phyloP scores from a whole-genome alignment of 495 filamentous ascomycete species.

The Cudoniella acicularis region DNA sequence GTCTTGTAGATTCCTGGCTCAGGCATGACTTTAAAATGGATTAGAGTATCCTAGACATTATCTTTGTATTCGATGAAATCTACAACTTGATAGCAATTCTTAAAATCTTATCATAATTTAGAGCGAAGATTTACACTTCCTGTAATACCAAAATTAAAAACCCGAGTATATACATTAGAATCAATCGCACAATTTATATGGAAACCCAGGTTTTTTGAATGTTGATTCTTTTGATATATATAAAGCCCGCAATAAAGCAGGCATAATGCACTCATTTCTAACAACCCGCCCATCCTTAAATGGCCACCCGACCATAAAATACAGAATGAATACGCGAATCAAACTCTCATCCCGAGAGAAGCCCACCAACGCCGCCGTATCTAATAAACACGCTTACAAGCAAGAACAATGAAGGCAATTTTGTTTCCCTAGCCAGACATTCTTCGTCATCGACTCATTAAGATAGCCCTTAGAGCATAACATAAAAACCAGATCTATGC shows the following conservation, averaged over 20 bases:
- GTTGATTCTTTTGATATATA: not conserved
- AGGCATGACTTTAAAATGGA: too few species aligned
- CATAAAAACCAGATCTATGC: slow-evolving; percentile 43
- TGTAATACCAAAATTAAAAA: too few species aligned
- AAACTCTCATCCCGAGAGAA: not conserved
- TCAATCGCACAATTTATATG: too few species aligned
- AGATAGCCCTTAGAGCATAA: not conserved
- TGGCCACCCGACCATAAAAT: not conserved
- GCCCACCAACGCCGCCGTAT: slow-evolving; percentile 10
- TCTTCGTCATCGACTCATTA: slow-evolving; percentile 17
- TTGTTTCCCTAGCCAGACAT: slow-evolving; percentile 13
- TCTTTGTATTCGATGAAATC: too few species aligned
- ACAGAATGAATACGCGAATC: slow-evolving; percentile 3
- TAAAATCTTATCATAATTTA: too few species aligned
- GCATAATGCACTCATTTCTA: not conserved
- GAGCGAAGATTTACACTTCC: too few species aligned
- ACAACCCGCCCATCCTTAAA: not conserved
- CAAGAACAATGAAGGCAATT: slow-evolving; percentile 5
- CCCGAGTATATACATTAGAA: too few species aligned
- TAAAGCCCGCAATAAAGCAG: not conserved
- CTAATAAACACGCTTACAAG: slow-evolving; percentile 21
- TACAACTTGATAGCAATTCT: too few species aligned
- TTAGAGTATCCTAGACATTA: too few species aligned
- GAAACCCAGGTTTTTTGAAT: not conserved
- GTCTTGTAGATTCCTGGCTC: too few species aligned